Base-by-base conservation (phyloP, 768 basidiomycete species). In the Boletus huronensis region DNA sequence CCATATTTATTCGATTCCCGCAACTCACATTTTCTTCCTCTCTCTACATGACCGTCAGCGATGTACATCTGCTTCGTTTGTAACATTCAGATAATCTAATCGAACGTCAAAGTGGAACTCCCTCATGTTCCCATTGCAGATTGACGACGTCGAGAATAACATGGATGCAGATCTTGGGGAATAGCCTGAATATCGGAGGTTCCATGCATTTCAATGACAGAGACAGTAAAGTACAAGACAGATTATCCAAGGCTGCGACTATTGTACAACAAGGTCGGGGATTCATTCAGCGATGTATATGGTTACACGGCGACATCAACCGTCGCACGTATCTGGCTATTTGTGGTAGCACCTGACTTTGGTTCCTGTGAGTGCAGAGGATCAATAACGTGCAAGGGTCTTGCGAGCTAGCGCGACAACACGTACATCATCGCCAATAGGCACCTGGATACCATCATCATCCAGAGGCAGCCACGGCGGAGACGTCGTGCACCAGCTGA, bases 31-130 rank as follows among this genome's bases (percentile, higher is more conserved):
- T 29, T 41, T 52, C 23, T 28, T 6, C 21, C 17, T 21, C n/a
- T 14, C 43, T 38, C 39, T 14, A 16, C 48, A 41, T 21, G 25
- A 57, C 41, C 28, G 28, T 48, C 42, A 58, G 39, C 48, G 52
- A 59, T 61, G 59, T 61, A 61, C 17, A 62, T 50, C 55, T 53
- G 50, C 53, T 61, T 26, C 23, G 50, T 36, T 40, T 62, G 60
- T 61, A 62, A 55, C 60, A 53, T 34, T 52, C 50, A 61, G 41
- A 35, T 60, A 44, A 52, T 55, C 35, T 57, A 52, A 40, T 61
- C 39, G 29, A 40, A 5, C 21, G 3, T 14, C 11, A 36, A 36
- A n/a, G 19, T n/a, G 36, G 36, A 19, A 19, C n/a, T 9, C n/a
- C 10, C 5, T 9, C n/a, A 38, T 36, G 17, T 38, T 39, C 19